Evolutionary conservation across 345 rosid genomes (phyloP).

Genomic region (Murraya paniculata): DNA sequence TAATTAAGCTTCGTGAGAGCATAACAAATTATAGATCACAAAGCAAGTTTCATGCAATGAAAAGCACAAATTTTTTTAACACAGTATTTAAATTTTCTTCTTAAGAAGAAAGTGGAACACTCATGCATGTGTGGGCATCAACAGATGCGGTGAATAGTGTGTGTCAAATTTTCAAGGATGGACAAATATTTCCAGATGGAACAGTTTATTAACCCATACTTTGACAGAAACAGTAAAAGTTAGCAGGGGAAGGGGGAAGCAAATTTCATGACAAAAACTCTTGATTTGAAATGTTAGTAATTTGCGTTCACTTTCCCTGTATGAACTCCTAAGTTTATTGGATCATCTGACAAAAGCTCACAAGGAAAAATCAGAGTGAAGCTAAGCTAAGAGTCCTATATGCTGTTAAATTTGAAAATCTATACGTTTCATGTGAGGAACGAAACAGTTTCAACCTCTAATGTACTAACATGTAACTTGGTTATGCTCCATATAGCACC

Average conservation of each 20-base stretch:
- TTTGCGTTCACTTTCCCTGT: neutral
- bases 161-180: neutral
- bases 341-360: neutral
- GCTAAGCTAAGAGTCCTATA: neutral
- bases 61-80: neutral
- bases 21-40: neutral
- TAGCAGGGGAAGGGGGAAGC: neutral
- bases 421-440: neutral
- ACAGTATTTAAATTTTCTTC: neutral
- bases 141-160: neutral
- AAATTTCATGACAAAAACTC: neutral
- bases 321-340: neutral
- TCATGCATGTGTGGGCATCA: neutral
- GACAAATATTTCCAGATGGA: neutral
- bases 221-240: neutral
- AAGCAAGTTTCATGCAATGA: neutral
- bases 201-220: neutral
- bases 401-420: neutral
- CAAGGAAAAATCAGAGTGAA: neutral
- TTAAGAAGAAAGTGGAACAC: neutral
- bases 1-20: neutral
- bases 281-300: neutral
- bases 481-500: neutral
- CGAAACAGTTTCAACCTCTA: neutral
- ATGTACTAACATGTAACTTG: neutral